A percentile compares a stretch with the other conserved stretches of the same genome.
Conservation (phyloP, 768 basidiomycete species). For the Mycena rosella region DNA sequence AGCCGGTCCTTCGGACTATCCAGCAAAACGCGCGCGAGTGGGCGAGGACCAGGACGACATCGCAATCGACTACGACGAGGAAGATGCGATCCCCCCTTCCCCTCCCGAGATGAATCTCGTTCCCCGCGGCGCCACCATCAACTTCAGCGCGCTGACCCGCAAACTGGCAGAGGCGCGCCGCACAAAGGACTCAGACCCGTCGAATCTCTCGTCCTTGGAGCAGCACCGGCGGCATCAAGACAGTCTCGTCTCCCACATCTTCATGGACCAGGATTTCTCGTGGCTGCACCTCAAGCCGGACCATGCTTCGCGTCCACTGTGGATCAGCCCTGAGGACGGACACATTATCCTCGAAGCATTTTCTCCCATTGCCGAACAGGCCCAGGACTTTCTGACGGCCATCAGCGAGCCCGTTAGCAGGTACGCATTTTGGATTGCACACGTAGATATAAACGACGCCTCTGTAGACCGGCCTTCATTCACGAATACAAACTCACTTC, state of each 20-base stretch:
- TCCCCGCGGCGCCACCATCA: constrained; percentile 84
- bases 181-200: constrained; percentile 55
- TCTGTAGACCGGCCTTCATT: constrained; percentile 90
- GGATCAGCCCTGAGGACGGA: constrained; percentile 94
- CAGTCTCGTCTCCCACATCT: constrained; percentile 83
- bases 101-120: constrained; percentile 68
- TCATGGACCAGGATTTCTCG: constrained; percentile 88
- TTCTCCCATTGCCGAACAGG: constrained; percentile 97
- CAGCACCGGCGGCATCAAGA: constrained; percentile 81
- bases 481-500: constrained; percentile 99
- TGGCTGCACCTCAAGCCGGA: constrained; percentile 91
- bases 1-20: constrained; percentile 49
- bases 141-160: constrained; percentile 86
- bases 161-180: constrained; percentile 78
- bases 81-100: constrained; percentile 67
- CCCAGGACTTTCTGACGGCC: constrained; percentile 97
- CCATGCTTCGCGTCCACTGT: constrained; percentile 92
- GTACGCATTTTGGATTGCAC: constrained; percentile 62
- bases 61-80: constrained; percentile 66
- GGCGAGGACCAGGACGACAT: constrained; percentile 66
- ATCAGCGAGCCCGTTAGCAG: constrained; percentile 99
- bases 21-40: constrained; percentile 60
- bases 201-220: constrained; percentile 67
- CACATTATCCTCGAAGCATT: constrained; percentile 98
- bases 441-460: constrained; percentile 48